Evolutionary conservation across 192 early-diverging fungal genomes (phyloP).

Genomic region (Podila clonocystis): DNA sequence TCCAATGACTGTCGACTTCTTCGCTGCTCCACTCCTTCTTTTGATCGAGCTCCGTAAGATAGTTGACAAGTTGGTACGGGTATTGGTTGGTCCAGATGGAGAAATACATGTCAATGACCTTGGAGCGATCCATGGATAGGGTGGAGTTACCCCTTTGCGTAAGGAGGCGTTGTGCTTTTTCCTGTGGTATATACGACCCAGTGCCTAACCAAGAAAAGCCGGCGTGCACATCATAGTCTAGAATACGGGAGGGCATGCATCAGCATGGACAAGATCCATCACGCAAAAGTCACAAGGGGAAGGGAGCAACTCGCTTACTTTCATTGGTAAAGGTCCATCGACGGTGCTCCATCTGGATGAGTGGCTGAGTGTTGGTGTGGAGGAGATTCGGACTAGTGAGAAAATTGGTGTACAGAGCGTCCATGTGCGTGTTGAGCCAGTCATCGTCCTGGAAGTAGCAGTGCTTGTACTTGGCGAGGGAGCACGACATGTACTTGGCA

Average conservation of each 20-base stretch:
- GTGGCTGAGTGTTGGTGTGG: constrained; percentile 58
- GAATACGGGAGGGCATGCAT: not conserved
- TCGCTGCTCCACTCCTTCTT: constrained; percentile 41
- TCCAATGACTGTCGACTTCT: constrained; percentile 43
- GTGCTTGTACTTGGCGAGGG: constrained; percentile 54
- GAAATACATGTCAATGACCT: constrained; percentile 58
- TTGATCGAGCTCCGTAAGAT: constrained; percentile 46
- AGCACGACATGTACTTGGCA: constrained; percentile 59
- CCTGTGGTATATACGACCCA: constrained; percentile 54
- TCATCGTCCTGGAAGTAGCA: constrained; percentile 67
- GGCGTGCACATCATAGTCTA: constrained; percentile 56
- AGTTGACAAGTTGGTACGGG: constrained; percentile 59
- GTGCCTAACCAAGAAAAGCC: constrained; percentile 59
- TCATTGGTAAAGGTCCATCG: constrained; percentile 59
- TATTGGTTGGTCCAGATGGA: constrained; percentile 66
- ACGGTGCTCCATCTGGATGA: constrained; percentile 51
- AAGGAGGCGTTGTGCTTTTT: constrained; percentile 56
- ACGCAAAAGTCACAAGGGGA: not conserved
- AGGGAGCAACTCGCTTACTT: constrained; percentile 23
- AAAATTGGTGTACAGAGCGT: constrained; percentile 62
- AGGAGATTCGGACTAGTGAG: constrained; percentile 53
- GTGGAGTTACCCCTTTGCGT: constrained; percentile 55
- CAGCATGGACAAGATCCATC: not conserved
- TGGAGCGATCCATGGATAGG: constrained; percentile 52
- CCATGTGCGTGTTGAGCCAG: constrained; percentile 58